Evolutionary conservation across 441 rosid genomes (phyloP).

Genomic region (Bocquillonia castaneifolia): DNA sequence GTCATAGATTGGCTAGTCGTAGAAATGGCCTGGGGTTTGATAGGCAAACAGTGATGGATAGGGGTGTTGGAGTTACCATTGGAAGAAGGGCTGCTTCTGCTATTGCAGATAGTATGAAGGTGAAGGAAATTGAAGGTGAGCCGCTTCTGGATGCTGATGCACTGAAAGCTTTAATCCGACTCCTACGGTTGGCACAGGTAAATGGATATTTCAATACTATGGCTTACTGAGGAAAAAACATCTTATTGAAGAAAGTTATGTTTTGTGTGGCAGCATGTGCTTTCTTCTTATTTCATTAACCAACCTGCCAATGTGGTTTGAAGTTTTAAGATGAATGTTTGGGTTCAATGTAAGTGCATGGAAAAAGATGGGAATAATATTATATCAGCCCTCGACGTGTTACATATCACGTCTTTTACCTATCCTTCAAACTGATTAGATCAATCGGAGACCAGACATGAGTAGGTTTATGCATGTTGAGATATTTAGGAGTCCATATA

Average conservation of each 20-base stretch:
- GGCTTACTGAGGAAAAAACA: conserved; percentile 10
- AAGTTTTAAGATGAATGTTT: not conserved
- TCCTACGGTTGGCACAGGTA: conserved; percentile 88
- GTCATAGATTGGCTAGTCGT: conserved; percentile 68
- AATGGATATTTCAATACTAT: conserved; percentile 18
- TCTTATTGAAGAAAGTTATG: conserved; percentile 5
- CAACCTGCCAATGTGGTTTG: not conserved
- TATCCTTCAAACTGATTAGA: not conserved
- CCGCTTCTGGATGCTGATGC: conserved; percentile 72
- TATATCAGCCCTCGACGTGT: not conserved
- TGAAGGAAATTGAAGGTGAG: conserved; percentile 86
- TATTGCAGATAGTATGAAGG: conserved; percentile 57
- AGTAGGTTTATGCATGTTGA: not conserved
- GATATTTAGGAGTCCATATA: not conserved
- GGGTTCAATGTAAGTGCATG: not conserved
- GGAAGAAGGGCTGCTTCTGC: conserved; percentile 70
- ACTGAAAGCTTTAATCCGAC: conserved; percentile 75
- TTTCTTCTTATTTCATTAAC: not conserved
- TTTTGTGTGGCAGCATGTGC: not conserved
- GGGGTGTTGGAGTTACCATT: conserved; percentile 87
- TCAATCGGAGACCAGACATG: not conserved
- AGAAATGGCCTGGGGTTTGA: conserved; percentile 95
- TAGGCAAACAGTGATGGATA: conserved; percentile 84
- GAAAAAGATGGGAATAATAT: not conserved
- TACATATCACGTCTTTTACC: not conserved